phyloP scores from a whole-genome alignment of 1,284 basidiomycete genomes.

The Cutaneotrichosporon cavernicola region DNA sequence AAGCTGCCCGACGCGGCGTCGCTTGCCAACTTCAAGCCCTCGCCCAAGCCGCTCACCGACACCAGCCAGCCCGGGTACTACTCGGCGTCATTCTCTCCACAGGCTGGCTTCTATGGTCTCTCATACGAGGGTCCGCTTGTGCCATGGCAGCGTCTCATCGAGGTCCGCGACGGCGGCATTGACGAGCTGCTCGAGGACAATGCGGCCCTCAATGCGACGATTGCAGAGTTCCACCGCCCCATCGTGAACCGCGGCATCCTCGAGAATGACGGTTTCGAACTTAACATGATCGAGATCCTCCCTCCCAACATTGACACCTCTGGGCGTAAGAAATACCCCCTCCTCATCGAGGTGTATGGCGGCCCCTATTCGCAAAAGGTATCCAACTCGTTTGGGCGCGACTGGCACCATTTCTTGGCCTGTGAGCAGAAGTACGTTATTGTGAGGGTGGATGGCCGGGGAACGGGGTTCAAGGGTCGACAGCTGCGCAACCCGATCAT shows the following conservation, averaged over 20 bases:
- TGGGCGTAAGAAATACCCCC: constrained; percentile 88
- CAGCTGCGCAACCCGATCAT: constrained; percentile 77
- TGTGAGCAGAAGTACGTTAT: constrained; percentile 80
- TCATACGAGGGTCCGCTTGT: constrained; percentile 76
- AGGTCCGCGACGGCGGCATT: constrained; percentile 58
- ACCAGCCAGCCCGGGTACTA: constrained; percentile 63
- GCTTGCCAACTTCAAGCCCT: constrained; percentile 30
- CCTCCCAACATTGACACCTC: constrained; percentile 89
- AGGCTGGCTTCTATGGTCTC: constrained; percentile 79
- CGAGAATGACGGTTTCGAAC: constrained; percentile 72
- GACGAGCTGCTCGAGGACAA: constrained; percentile 67
- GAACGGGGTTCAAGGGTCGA: constrained; percentile 87
- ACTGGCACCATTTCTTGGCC: constrained; percentile 86
- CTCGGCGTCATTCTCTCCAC: constrained; percentile 71
- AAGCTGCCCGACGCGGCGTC: constrained; percentile 58
- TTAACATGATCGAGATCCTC: constrained; percentile 84
- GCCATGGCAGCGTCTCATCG: constrained; percentile 80
- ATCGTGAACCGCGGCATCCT: constrained; percentile 69
- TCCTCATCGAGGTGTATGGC: constrained; percentile 88
- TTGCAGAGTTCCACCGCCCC: constrained; percentile 69
- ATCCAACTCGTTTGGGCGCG: constrained; percentile 63
- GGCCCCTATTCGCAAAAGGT: constrained; percentile 83
- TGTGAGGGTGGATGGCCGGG: constrained; percentile 86
- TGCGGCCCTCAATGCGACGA: constrained; percentile 66
- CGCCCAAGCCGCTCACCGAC: constrained; percentile 65